Conservation (phyloP, 495 filamentous ascomycete genomes). For the Gamarada debralockiae region DNA sequence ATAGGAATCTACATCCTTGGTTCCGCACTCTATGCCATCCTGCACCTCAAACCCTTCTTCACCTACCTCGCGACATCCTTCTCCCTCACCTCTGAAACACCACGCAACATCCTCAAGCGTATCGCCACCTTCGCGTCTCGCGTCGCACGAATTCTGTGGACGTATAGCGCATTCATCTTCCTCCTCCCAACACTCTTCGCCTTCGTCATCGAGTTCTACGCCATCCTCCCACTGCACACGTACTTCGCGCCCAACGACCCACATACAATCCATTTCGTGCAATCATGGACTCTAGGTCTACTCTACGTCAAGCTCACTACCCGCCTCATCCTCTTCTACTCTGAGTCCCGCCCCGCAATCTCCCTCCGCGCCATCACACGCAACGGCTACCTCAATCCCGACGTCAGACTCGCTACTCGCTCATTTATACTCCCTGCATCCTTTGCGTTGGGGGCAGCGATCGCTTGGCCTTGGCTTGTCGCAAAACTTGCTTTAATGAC, state of each 20-base stretch:
- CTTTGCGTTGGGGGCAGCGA: constrained; percentile 51
- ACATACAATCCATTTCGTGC: constrained; percentile 83
- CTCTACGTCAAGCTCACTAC: constrained; percentile 86
- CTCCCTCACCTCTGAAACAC: constrained; percentile 24
- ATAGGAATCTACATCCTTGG: constrained; percentile 79
- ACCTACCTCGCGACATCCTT: constrained; percentile 27
- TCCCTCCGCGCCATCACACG: constrained; percentile 72
- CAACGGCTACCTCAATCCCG: constrained; percentile 77
- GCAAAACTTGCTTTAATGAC: constrained; percentile 28
- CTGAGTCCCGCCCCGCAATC: constrained; percentile 63
- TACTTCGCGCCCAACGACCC: constrained; percentile 51
- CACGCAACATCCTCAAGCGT: constrained; percentile 21
- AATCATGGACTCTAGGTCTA: constrained; percentile 91
- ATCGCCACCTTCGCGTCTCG: constrained; percentile 8
- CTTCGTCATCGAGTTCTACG: constrained; percentile 79
- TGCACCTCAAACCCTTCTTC: constrained; percentile 48
- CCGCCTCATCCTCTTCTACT: constrained; percentile 60
- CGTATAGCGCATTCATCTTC: constrained; percentile 64
- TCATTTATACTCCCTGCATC: constrained; percentile 73
- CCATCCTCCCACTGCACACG: constrained; percentile 85
- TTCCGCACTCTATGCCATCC: constrained; percentile 51
- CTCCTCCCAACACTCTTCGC: constrained; percentile 82
- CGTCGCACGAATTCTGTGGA: constrained; percentile 55
- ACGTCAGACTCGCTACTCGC: constrained; percentile 72
- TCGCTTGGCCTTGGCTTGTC: constrained; percentile 33